Percentiles rank a stretch among this genome's conserved stretches.
These are phyloP conservation scores for Spathaspora gorwiae DNA, from an alignment of 805 yeast genomes.

Conservation along the genomic window DNA sequence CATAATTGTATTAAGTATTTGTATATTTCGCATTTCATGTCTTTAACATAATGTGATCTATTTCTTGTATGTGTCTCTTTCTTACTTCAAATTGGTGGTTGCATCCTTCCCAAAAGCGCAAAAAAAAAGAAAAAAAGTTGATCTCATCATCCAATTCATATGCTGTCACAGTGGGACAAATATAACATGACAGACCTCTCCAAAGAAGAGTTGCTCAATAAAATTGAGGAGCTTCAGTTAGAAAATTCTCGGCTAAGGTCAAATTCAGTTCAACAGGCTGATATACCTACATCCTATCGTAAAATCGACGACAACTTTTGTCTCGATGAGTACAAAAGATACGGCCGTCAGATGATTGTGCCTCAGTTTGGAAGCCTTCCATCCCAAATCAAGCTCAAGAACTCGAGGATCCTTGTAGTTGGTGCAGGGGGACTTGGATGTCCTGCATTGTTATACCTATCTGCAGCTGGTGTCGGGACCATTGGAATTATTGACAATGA, in stretches of 20 bases:
- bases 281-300: not conserved
- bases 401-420: constrained; percentile 62
- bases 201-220: constrained; percentile 18
- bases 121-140: no score
- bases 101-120: no score
- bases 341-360: constrained; percentile 94
- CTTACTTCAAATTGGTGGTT: no score
- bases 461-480: constrained; percentile 82
- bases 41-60: no score
- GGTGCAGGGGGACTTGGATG: constrained; percentile 98
- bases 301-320: constrained; percentile 18
- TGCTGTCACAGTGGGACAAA: no score
- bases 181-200: not conserved
- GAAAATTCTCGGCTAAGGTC: constrained; percentile 12
- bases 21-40: no score
- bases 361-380: constrained; percentile 60
- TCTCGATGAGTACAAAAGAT: constrained; percentile 69
- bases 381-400: constrained; percentile 54
- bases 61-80: no score
- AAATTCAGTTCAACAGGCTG: not conserved
- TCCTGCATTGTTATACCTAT: constrained; percentile 79
- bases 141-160: no score
- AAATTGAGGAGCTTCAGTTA: constrained; percentile 15
- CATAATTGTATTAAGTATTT: no score
- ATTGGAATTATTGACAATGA: constrained; percentile 89